A percentile compares a stretch with the other conserved stretches of the same genome.
Evolutionary conservation across 805 yeast genomes (phyloP).

Genomic region (Pichia eremophila): DNA sequence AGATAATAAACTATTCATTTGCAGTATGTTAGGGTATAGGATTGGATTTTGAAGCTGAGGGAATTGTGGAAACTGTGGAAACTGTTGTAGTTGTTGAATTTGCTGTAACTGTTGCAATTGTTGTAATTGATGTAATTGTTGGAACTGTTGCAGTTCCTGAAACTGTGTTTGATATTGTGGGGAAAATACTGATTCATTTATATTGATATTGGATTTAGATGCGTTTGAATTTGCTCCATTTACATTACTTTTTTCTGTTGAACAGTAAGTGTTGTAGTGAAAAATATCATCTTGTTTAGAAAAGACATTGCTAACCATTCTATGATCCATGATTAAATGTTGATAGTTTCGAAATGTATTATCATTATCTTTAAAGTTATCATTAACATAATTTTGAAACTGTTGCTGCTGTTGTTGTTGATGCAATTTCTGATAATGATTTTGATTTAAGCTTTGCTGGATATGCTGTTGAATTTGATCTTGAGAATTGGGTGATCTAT

Average conservation of each 20-base stretch:
- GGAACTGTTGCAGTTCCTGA: slow-evolving; percentile 3
- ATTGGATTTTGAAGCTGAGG: background rate
- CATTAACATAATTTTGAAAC: slow-evolving; percentile 1
- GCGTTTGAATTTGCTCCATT: background rate
- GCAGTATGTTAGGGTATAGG: background rate
- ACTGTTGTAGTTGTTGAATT: slow-evolving; percentile 3
- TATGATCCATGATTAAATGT: background rate
- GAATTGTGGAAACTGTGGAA: slow-evolving; percentile 1
- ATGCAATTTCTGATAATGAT: slow-evolving; percentile 2
- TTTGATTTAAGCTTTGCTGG: slow-evolving; percentile 1
- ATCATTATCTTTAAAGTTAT: background rate
- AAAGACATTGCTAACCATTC: too few relatives aligned
- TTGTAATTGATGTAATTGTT: slow-evolving; percentile 7
- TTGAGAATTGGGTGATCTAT: background rate
- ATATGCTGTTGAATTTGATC: background rate
- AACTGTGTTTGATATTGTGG: slow-evolving; percentile 2
- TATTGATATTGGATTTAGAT: background rate
- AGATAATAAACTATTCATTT: background rate
- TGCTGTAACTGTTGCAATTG: slow-evolving; percentile 6
- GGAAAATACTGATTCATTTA: background rate
- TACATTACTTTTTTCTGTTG: too few relatives aligned
- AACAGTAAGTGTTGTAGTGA: too few relatives aligned
- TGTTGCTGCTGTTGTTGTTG: slow-evolving; percentile 7
- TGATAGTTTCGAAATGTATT: background rate
- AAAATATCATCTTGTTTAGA: too few relatives aligned